phyloP scores from a whole-genome alignment of 2,329 filamentous ascomycete species.

The Phialemoniopsis sp. region DNA sequence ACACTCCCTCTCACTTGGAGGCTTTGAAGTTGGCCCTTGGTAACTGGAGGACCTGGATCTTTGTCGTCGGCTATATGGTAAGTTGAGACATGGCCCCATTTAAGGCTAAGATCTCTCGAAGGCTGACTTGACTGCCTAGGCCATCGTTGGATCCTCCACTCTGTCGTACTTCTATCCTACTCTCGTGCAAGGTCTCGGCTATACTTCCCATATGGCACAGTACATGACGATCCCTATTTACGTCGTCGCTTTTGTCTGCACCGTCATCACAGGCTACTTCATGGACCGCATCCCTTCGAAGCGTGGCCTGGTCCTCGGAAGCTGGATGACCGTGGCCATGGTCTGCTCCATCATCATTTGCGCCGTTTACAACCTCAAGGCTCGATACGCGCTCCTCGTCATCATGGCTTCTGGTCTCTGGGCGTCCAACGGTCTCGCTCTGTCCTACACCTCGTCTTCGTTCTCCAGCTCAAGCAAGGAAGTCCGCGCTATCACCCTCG shows the following conservation, averaged over 20 bases:
- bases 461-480: slow-evolving; percentile 45
- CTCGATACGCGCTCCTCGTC: slow-evolving; percentile 49
- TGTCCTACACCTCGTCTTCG: slow-evolving; percentile 47
- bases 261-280: slow-evolving; percentile 38
- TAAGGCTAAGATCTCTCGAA: neutral
- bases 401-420: slow-evolving; percentile 52
- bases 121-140: no score
- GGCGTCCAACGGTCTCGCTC: slow-evolving; percentile 44
- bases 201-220: slow-evolving; percentile 37
- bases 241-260: slow-evolving; percentile 44
- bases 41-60: slow-evolving; percentile 34
- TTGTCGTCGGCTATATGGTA: slow-evolving; percentile 34
- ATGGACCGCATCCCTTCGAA: slow-evolving; percentile 38
- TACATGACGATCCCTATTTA: slow-evolving; percentile 52
- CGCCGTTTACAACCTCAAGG: slow-evolving; percentile 43
- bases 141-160: slow-evolving; percentile 35
- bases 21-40: slow-evolving; percentile 22
- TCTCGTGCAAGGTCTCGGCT: slow-evolving; percentile 46
- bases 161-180: slow-evolving; percentile 52
- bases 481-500: slow-evolving; percentile 45
- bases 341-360: slow-evolving; percentile 33
- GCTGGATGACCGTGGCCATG: slow-evolving; percentile 38
- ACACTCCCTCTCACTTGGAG: slow-evolving; percentile 15
- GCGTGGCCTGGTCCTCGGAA: slow-evolving; percentile 42
- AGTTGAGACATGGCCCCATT: neutral